Evolutionary conservation across 148 eudicot genomes (phyloP), one percentile per base, ranked within the genome.

Genomic region (Suaeda aralocaspica): DNA sequence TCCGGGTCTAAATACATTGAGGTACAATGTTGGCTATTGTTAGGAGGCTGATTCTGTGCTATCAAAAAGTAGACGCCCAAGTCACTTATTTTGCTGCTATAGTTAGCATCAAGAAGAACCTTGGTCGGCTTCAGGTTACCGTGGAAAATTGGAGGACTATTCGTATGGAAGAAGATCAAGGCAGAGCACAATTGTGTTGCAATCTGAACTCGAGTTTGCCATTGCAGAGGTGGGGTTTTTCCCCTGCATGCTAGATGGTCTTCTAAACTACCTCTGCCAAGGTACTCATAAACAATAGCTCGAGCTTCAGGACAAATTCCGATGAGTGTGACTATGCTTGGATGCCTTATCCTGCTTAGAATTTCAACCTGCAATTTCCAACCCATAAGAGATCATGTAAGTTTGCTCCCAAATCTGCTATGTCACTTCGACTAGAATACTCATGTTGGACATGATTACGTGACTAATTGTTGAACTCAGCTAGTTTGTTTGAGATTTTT

Each of bases 281-380:
- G 77, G 82, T 82, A 91, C 69, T 94, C 96, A 13, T 89, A 91
- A 50, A 87, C 76, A 64, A 94, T 82, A 44, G 91, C 82, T 69
- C 89, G 81, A 0, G 92, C 81, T 80, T 94, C 98, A 58, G 88
- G 70, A 77, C 92, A 89, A 57, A 80, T 75, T 26, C 98, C 97
- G 0, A 89, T 51, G 41, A 90, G 84, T 5, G 83, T 83, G 25
- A 84, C 92, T 64, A 93, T 81, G 80, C 91, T 87, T 67, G 90
- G 98, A 82, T 94, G 98, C 75, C 97, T 80, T 68, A 89, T 81
- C 65, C 87, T 87, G 69, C 84, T 72, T 66, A 91, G 22, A 73
- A 75, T 61, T 78, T 82, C 87, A 28, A 75, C 90, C 98, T 94
- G 96, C 75, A 82, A 62, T 55, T 52, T 7, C 34, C 50, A 68